Evolutionary conservation across 495 filamentous ascomycete genomes (phyloP), one percentile per base, ranked within the genome.

Genomic region (Aspergillus avenaceus): DNA sequence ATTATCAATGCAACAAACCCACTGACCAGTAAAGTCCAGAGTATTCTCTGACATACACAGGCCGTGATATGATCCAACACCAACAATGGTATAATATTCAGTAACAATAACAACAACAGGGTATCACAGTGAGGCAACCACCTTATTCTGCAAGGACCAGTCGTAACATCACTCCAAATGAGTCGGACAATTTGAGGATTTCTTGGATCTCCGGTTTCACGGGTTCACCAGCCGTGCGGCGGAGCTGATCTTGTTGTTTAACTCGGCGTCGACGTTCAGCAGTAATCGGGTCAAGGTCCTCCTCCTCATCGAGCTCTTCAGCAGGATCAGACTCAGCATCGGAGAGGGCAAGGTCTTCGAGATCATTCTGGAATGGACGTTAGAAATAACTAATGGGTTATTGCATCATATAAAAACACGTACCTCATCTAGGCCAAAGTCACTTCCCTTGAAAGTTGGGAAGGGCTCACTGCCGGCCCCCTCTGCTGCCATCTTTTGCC

Each of bases 401-500:
- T 42, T 47, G 21, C 31, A 41, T 52, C 45, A 22, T 13, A 13
- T 22, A 45, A 22, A 25, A n/a, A n/a, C n/a, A 60, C 73, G 56
- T 74, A 88, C 84, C 65, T 86, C 81, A 60, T 95, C 83, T 5
- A 98, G 72, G 11, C 95, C 95, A 69, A 98, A 98, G 65, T 97
- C 91, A 49, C 77, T 83, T 28, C 80, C 79, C 53, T 71, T 79
- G 70, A 96, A 92, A 18, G 69, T 75, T 8, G 72, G 73, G n/a
- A 66, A 65, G 1, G 49, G 42, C 5, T 72, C 61, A 32, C 38
- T 64, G 19, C 69, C 75, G 0, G 70, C 75, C 5, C 84, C 88
- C 52, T 90, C 88, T 13, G 88, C 87, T 4, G 93, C 93, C 93
- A 98, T 97, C 77, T 98, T 98, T 72, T 96, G 93, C 49, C 91